These are phyloP conservation scores for Colletotrichum chrysophilum DNA, from an alignment of 2,329 filamentous ascomycete species.

Conservation along the genomic window DNA sequence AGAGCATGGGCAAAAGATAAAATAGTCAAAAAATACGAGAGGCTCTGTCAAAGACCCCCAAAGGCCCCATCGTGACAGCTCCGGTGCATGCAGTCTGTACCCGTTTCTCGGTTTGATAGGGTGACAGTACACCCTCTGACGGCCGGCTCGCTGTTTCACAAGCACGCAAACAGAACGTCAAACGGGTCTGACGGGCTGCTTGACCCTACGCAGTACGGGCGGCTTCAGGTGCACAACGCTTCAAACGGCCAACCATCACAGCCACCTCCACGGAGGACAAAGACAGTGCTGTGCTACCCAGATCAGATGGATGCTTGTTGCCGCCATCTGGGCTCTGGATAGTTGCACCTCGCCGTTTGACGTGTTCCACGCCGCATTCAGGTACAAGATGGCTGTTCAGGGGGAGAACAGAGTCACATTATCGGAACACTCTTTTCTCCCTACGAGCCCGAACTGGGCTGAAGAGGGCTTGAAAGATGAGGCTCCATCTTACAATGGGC, in stretches of 20 bases:
- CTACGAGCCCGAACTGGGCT: not conserved
- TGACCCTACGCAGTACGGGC: not conserved
- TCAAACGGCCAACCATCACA: slow-evolving; percentile 13
- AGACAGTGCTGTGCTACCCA: not conserved
- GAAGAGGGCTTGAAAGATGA: not conserved
- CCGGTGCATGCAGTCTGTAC: not conserved
- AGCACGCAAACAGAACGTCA: slow-evolving; percentile 15
- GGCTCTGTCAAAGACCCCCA: not conserved
- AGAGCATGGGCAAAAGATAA: not conserved
- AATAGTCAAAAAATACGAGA: slow-evolving; percentile 13
- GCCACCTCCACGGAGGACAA: slow-evolving; percentile 10
- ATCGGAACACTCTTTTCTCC: not conserved
- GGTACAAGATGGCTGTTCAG: not conserved
- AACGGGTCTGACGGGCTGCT: slow-evolving; percentile 11
- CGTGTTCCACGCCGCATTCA: slow-evolving; percentile 10
- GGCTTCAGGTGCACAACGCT: slow-evolving; percentile 14
- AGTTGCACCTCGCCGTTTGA: slow-evolving; percentile 4
- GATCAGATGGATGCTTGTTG: not conserved
- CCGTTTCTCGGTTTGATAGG: slow-evolving; percentile 9
- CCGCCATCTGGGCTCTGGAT: not conserved
- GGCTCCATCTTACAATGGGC: slow-evolving; percentile 1
- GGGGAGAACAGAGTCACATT: not conserved
- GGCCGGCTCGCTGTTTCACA: slow-evolving; percentile 13
- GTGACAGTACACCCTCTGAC: slow-evolving; percentile 5
- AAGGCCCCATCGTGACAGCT: slow-evolving; percentile 3